phyloP scores from a whole-genome alignment of 352 stramenopile genomes.

The Globisporangium cystogenes region DNA sequence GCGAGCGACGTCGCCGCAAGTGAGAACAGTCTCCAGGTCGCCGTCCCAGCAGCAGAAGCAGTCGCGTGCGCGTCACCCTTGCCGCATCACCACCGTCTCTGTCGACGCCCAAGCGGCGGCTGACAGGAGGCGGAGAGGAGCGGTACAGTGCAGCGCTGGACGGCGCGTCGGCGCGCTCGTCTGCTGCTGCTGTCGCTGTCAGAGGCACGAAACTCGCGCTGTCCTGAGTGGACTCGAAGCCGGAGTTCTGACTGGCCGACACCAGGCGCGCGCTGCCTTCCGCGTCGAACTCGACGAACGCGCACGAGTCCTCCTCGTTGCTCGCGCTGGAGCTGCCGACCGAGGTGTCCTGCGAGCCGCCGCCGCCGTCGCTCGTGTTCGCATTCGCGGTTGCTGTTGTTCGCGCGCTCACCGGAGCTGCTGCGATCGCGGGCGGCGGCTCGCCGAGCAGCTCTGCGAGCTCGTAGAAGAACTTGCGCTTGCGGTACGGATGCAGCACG shows the following conservation, averaged over 20 bases:
- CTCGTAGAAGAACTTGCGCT: slow-evolving; percentile 77
- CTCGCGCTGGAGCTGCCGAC: background rate
- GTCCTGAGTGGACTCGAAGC: slow-evolving; percentile 51
- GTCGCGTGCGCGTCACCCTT: background rate
- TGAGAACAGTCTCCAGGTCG: slow-evolving; percentile 7
- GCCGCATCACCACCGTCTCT: background rate
- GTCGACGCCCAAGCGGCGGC: background rate
- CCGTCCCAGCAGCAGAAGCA: background rate
- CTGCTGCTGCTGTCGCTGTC: background rate
- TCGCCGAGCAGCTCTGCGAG: slow-evolving; percentile 48
- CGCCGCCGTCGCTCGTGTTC: background rate
- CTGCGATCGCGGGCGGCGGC: slow-evolving; percentile 18
- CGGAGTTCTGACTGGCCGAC: slow-evolving; percentile 24
- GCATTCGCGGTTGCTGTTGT: background rate
- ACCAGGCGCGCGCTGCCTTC: too few species aligned
- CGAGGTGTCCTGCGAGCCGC: background rate
- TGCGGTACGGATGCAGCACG: slow-evolving; percentile 50
- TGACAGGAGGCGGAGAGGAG: background rate
- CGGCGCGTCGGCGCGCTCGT: background rate
- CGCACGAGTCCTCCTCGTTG: slow-evolving; percentile 17
- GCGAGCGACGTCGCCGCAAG: slow-evolving; percentile 23
- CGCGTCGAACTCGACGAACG: slow-evolving; percentile 29
- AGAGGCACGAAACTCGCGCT: slow-evolving; percentile 44
- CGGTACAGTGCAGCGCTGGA: background rate
- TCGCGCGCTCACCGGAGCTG: too few species aligned